Evolutionary conservation across 2,329 filamentous ascomycete genomes (phyloP), one percentile per base, ranked within the genome.

Genomic region (Eurotiales sp.): DNA sequence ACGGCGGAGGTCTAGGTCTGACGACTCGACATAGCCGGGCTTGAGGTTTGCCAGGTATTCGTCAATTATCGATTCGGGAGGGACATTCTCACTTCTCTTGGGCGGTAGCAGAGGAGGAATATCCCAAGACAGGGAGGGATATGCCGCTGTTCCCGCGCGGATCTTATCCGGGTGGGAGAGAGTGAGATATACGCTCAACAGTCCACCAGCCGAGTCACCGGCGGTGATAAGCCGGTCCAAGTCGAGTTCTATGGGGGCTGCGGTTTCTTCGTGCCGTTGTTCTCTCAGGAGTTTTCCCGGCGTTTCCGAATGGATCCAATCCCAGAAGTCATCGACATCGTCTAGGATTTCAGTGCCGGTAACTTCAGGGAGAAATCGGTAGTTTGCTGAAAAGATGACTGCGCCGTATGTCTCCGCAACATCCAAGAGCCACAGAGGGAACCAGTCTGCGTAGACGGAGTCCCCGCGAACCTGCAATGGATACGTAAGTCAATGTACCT

Each of bases 301-400:
- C 0, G 47, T 34, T 1, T 57, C 29, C 0, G 46, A 53, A 44
- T 56, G 55, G 32, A 75, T 55, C 76, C 76, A 79, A 11, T 53
- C 55, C 72, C 72, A 79, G 56, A 77, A 74, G 55, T 75, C 71
- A 5, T 58, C 40, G 1, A 78, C 53, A 56, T 79, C 77, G 7
- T 68, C 59, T 2, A 79, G 59, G 46, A 78, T 73, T n/a, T 78
- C 72, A 4, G 62, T 25, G 8, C 73, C 73, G 19, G 42, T 72
- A 50, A 72, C 63, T 54, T 78, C 76, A 15, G 77, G 76, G 8
- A 75, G 53, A 4, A 79, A 69, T 8, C 76, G 74, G 60, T 80
- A 75, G 58, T 76, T 72, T 0, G 73, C 72, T 1, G 69, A 61
- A 3, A 79, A 56, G 29, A 73, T 61, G 47, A 79, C 71, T 25